These are phyloP conservation scores for Cladophialophora chaetospira DNA, from an alignment of 2,329 filamentous ascomycete species.

Conservation along the genomic window DNA sequence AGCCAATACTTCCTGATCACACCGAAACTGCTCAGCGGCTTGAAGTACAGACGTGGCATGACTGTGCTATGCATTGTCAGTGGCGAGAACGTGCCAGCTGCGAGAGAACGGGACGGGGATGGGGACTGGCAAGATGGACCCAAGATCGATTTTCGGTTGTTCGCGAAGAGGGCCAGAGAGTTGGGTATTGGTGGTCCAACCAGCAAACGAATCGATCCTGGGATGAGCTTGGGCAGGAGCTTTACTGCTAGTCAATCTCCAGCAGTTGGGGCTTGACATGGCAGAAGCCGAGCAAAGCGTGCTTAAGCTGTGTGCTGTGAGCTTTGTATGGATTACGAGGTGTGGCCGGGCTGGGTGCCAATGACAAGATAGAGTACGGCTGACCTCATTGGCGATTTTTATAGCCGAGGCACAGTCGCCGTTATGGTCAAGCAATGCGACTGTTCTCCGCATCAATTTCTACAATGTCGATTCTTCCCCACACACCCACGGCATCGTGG, in stretches of 20 bases:
- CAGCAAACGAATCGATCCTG: slow-evolving; percentile 16
- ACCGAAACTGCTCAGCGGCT: slow-evolving; percentile 82
- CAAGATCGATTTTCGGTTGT: slow-evolving; percentile 42
- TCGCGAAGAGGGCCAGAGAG: slow-evolving; percentile 40
- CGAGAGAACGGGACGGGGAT: slow-evolving; percentile 22
- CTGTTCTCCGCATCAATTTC: slow-evolving; percentile 4
- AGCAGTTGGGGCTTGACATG: slow-evolving; percentile 22
- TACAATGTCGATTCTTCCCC: not conserved
- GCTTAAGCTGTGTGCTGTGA: not conserved
- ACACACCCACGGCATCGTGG: not conserved
- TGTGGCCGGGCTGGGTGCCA: not conserved
- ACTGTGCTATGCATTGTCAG: slow-evolving; percentile 90
- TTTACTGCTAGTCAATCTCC: slow-evolving; percentile 11
- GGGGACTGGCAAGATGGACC: slow-evolving; percentile 37
- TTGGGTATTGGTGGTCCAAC: slow-evolving; percentile 31
- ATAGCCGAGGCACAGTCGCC: not conserved
- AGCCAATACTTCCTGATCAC: slow-evolving; percentile 94
- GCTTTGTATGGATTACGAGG: not conserved
- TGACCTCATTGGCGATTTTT: too few relatives aligned
- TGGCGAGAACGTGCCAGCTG: slow-evolving; percentile 63
- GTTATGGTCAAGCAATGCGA: too few relatives aligned
- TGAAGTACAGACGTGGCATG: slow-evolving; percentile 89
- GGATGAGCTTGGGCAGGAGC: not conserved
- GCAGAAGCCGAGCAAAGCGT: not conserved
- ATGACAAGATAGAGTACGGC: not conserved